phyloP scores from a whole-genome alignment of 2,329 filamentous ascomycete genomes.

The Chalaropsis ovoidea region DNA sequence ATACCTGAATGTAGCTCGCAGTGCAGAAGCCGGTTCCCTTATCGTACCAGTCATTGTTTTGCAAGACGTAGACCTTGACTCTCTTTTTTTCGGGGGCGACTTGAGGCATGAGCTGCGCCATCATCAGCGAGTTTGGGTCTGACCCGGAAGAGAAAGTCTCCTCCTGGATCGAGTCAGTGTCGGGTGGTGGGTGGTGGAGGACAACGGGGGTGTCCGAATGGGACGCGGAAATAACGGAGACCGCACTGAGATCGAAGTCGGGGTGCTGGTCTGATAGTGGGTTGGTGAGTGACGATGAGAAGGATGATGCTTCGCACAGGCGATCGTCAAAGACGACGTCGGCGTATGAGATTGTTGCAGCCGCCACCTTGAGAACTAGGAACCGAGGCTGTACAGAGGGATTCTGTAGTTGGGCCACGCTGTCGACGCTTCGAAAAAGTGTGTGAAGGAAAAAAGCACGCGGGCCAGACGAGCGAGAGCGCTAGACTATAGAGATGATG shows the following conservation, averaged over 20 bases:
- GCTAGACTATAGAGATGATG: background rate
- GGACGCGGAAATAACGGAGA: background rate
- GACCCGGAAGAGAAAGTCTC: constrained; percentile 17
- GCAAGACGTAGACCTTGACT: constrained; percentile 98
- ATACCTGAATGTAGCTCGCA: constrained; percentile 62
- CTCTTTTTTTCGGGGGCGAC: constrained; percentile 55
- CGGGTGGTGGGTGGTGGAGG: constrained; percentile 3
- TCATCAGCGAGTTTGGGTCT: constrained; percentile 54
- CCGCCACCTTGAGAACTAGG: constrained; percentile 21
- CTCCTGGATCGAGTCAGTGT: constrained; percentile 19
- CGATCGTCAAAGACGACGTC: constrained; percentile 25
- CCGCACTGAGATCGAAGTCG: constrained; percentile 17
- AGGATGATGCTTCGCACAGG: constrained; percentile 21
- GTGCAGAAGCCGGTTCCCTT: constrained; percentile 92
- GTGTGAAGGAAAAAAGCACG: background rate
- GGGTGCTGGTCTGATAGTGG: background rate
- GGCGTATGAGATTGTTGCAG: constrained; percentile 20
- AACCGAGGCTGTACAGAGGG: constrained; percentile 20
- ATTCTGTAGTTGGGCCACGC: constrained; percentile 12
- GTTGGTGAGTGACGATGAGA: constrained; percentile 5
- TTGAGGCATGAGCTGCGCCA: constrained; percentile 63
- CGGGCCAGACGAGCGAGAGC: background rate
- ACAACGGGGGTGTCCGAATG: constrained; percentile 5
- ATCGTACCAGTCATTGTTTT: constrained; percentile 99
- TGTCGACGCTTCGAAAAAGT: background rate